These are phyloP conservation scores for Geotrichum citri-aurantii DNA, from an alignment of 1,139 yeast species.

Conservation along the genomic window DNA sequence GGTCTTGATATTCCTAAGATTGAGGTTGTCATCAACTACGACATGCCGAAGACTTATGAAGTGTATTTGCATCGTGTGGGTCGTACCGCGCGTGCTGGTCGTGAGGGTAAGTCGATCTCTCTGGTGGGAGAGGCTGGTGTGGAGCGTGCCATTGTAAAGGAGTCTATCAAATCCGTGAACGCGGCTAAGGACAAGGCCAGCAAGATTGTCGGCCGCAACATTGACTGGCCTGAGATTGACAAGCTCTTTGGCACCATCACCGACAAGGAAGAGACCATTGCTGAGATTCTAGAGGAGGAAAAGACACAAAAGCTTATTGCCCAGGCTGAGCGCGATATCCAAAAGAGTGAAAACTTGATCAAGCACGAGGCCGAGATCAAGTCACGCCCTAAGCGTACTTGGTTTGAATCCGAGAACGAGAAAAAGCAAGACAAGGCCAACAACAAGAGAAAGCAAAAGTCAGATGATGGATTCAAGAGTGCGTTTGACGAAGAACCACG, in stretches of 20 bases:
- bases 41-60: constrained; percentile 91
- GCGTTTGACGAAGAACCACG: constrained; percentile 30
- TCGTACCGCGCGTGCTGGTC: constrained; percentile 98
- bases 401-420: constrained; percentile 83
- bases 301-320: constrained; percentile 79
- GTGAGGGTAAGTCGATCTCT: constrained; percentile 88
- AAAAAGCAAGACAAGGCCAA: constrained; percentile 44
- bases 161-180: constrained; percentile 66
- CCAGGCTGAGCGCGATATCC: constrained; percentile 85
- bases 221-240: constrained; percentile 82
- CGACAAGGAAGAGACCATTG: constrained; percentile 52
- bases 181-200: constrained; percentile 32
- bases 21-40: constrained; percentile 87
- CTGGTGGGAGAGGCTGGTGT: constrained; percentile 85
- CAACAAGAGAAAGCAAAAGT: constrained; percentile 56
- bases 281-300: constrained; percentile 82
- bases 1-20: constrained; percentile 98
- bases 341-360: constrained; percentile 76
- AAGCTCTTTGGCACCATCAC: constrained; percentile 56
- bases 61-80: constrained; percentile 95
- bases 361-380: constrained; percentile 77
- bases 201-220: constrained; percentile 72
- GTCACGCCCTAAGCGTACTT: constrained; percentile 89
- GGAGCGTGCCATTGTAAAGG: constrained; percentile 84
- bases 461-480: constrained; percentile 33